phyloP scores from a whole-genome alignment of 768 basidiomycete genomes.

The Lepiota brunneoincarnata region DNA sequence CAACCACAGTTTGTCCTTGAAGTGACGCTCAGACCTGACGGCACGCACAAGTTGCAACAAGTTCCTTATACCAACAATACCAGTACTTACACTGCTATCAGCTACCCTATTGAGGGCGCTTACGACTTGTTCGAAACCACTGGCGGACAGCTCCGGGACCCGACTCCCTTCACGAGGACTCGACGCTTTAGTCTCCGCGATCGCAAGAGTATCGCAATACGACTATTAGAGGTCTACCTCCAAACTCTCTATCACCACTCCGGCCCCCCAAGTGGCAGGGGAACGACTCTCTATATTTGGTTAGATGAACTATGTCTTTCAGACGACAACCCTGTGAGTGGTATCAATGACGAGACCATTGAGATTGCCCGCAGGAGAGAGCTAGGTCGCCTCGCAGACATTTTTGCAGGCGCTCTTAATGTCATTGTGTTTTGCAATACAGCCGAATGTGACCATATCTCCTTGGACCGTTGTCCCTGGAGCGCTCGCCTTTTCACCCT shows the following conservation, averaged over 20 bases:
- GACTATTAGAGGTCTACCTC: not conserved
- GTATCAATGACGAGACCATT: slow-evolving; percentile 11
- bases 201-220: not conserved
- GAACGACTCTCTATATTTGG: slow-evolving; percentile 5
- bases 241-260: not conserved
- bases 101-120: not conserved
- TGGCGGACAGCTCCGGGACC: not conserved
- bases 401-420: slow-evolving; percentile 16
- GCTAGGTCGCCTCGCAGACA: slow-evolving; percentile 20
- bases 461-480: slow-evolving; percentile 15
- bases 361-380: slow-evolving; percentile 4
- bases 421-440: slow-evolving; percentile 19
- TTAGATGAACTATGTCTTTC: slow-evolving; percentile 12
- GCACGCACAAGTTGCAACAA: not conserved
- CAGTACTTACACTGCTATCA: not conserved
- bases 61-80: not conserved
- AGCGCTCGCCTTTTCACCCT: slow-evolving; percentile 17
- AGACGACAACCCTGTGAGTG: not conserved
- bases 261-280: not conserved
- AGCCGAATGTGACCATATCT: slow-evolving; percentile 16
- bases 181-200: not conserved
- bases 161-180: not conserved
- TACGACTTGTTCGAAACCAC: not conserved
- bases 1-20: not conserved
- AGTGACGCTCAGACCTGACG: not conserved